A percentile compares a stretch with the other conserved stretches of the same genome.
phyloP scores from a whole-genome alignment of 2,329 filamentous ascomycete genomes.

The Colletotrichum tamarilloi region DNA sequence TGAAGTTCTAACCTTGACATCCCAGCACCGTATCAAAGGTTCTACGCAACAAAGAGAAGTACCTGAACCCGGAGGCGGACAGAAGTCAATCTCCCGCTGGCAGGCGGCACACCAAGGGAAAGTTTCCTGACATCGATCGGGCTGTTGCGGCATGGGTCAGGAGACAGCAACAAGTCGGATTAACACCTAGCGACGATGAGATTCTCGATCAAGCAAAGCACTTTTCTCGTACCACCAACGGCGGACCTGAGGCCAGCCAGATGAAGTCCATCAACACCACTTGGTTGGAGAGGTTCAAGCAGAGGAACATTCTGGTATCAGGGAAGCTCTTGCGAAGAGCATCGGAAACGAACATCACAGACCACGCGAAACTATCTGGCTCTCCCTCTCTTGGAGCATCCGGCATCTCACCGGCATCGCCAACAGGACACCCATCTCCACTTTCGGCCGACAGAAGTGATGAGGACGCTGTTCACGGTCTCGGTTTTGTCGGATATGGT shows the following conservation, averaged over 20 bases:
- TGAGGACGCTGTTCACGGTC: conserved; percentile 73
- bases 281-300: conserved; percentile 97
- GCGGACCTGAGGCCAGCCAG: conserved; percentile 72
- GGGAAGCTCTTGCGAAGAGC: conserved; percentile 65
- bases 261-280: conserved; percentile 76
- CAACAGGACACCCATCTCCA: conserved; percentile 73
- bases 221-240: conserved; percentile 75
- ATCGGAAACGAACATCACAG: conserved; percentile 77
- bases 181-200: conserved; percentile 79
- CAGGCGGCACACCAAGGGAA: conserved; percentile 75
- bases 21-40: conserved; percentile 98
- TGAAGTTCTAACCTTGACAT: conserved; percentile 42
- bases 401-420: conserved; percentile 79
- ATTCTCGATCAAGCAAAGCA: conserved; percentile 87
- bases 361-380: conserved; percentile 68
- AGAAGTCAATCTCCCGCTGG: conserved; percentile 84
- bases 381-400: conserved; percentile 65
- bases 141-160: conserved; percentile 88
- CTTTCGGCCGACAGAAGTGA: conserved; percentile 77
- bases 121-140: conserved; percentile 90
- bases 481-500: conserved; percentile 69
- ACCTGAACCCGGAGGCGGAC: conserved; percentile 80
- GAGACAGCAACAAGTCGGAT: conserved; percentile 82
- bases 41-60: conserved; percentile 92
- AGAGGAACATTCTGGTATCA: conserved; percentile 74